These are phyloP conservation scores for Mucor indicus DNA, from an alignment of 371 early-diverging fungal species.

Conservation along the genomic window DNA sequence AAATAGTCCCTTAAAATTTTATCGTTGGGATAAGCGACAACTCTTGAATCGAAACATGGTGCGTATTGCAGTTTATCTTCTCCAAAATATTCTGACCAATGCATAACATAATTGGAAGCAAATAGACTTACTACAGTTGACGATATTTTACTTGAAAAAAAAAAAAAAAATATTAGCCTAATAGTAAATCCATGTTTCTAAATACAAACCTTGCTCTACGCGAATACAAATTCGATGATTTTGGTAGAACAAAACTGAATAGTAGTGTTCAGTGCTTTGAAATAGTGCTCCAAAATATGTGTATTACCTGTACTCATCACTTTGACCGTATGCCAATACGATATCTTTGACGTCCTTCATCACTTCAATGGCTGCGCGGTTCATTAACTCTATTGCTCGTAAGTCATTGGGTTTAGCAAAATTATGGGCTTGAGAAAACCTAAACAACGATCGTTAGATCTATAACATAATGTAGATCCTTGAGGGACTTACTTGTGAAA, in stretches of 20 bases:
- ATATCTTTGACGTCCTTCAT: slow-evolving; percentile 84
- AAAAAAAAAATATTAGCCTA: no score
- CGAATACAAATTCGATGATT: slow-evolving; percentile 67
- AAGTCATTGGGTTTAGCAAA: slow-evolving; percentile 93
- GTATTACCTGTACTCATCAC: slow-evolving; percentile 85
- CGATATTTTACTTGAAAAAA: slow-evolving; percentile 68
- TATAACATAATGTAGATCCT: no score
- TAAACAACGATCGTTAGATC: slow-evolving; percentile 8
- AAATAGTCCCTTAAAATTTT: slow-evolving; percentile 87
- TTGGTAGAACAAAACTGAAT: slow-evolving; percentile 70
- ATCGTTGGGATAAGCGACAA: slow-evolving; percentile 83
- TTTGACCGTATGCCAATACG: slow-evolving; percentile 87
- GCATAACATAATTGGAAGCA: slow-evolving; percentile 79
- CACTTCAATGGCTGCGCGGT: slow-evolving; percentile 74
- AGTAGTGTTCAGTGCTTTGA: neutral
- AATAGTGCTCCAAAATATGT: neutral
- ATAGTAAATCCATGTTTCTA: neutral
- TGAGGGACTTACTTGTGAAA: slow-evolving; percentile 74
- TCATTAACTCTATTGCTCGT: slow-evolving; percentile 83
- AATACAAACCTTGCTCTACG: slow-evolving; percentile 65
- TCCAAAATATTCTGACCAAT: slow-evolving; percentile 79
- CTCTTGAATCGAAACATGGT: slow-evolving; percentile 91
- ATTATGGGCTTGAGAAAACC: slow-evolving; percentile 79
- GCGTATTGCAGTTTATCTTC: slow-evolving; percentile 65
- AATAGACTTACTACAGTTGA: slow-evolving; percentile 84